These are phyloP conservation scores for Fusarium tanahbumbuense DNA, from an alignment of 2,329 filamentous ascomycete species.

Conservation along the genomic window DNA sequence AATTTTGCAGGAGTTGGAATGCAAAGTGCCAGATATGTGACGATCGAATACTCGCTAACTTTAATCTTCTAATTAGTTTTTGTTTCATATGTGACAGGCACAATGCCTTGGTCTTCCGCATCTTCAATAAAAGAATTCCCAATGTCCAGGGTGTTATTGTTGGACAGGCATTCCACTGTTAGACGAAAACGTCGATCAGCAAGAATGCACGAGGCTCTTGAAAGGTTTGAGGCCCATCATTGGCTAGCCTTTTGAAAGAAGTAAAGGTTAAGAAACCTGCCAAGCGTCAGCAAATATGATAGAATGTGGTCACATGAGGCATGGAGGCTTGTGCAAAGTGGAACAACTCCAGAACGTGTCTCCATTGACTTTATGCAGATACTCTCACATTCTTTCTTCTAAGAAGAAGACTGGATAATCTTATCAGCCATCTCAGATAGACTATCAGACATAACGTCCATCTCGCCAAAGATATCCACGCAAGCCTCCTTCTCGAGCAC, in stretches of 20 bases:
- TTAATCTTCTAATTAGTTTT: not conserved
- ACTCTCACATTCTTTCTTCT: fast-evolving
- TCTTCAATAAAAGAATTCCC: too few species aligned
- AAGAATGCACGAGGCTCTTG: not conserved
- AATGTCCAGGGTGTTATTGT: not conserved
- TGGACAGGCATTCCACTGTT: not conserved
- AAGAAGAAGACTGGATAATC: slow-evolving; percentile 29
- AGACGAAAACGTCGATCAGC: not conserved
- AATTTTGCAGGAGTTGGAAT: slow-evolving; percentile 15
- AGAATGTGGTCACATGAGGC: not conserved
- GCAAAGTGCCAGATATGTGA: slow-evolving; percentile 26
- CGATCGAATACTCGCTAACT: not conserved
- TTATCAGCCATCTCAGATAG: slow-evolving; percentile 35
- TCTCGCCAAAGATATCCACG: slow-evolving; percentile 36
- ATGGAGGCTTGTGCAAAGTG: not conserved
- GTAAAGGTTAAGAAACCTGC: too few species aligned
- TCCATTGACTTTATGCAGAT: not conserved
- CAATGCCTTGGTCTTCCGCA: not conserved
- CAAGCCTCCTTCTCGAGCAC: slow-evolving; percentile 34
- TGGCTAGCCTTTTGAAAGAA: too few species aligned
- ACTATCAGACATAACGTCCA: slow-evolving; percentile 37
- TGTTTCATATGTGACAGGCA: slow-evolving; percentile 18
- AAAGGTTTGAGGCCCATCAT: too few species aligned
- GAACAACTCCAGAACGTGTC: not conserved
- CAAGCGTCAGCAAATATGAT: too few species aligned